Evolutionary conservation across 2,329 filamentous ascomycete species (phyloP), one percentile per base, ranked within the genome.

Genomic region (Blumeriella jaapii): DNA sequence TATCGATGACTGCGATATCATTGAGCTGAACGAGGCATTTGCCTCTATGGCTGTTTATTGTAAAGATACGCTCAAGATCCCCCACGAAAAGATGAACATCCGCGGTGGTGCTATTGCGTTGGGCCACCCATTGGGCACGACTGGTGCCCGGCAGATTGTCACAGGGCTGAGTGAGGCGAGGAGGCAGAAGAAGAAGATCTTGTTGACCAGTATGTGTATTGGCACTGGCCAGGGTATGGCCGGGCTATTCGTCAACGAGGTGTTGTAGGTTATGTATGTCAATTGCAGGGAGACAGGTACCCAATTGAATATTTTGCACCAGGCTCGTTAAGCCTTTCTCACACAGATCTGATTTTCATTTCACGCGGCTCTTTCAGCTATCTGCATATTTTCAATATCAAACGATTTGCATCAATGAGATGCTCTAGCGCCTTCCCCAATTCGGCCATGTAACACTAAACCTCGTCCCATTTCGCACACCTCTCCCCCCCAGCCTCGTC

Each of bases 1-100:
- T 15, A 65, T 93, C 35, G 72, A 79, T 40, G 91, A 96, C 51
- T 73, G 91, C 43, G 91, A 98, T 55, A 71, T 96, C 22, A 69
- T 89, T 50, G 91, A 96, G 70, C 63, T 98, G 56, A 98, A 98
- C 66, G 91, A 98, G 70, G 91, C 91, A 1, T 98, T 98, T 54
- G 89, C 87, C 14, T 91, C 82, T 34, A 96, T 96, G 91, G 87
- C 85, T 1, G 87, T 95, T 18, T 96, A 95, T 71, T 94, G 86
- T 63, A 64, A 82, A 36, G 69, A 85, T 52, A 74, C 65, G 47
- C 68, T 91, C 32, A 73, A 73, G 46, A 64, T 89, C 32, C 77
- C 82, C 55, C 72, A 70, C 60, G 60, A 69, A 52, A 89, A 86
- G 73, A 72, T 91, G 69, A 91, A 91, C 63, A 71, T 78, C 16